Conservation (phyloP, 2,329 filamentous ascomycete genomes). For the Fusarium musae region DNA sequence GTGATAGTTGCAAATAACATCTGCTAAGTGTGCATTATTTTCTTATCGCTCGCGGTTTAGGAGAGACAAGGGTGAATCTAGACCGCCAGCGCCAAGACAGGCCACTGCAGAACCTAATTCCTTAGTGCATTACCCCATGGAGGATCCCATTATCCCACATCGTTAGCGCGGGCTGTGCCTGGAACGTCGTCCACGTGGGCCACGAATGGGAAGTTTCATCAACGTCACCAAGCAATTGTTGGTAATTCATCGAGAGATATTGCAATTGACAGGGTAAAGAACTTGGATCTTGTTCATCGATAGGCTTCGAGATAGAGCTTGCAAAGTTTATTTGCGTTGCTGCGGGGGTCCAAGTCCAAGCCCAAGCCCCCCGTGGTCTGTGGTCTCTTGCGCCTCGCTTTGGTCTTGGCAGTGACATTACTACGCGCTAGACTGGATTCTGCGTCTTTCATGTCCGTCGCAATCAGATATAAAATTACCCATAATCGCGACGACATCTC, state of each 20-base stretch:
- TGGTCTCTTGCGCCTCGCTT: background rate
- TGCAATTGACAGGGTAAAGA: no score
- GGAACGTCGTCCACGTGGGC: background rate
- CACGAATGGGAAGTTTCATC: background rate
- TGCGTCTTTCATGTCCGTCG: background rate
- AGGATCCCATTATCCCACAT: background rate
- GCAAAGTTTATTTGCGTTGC: no score
- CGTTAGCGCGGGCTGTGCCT: background rate
- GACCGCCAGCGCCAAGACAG: background rate
- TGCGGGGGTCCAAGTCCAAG: background rate
- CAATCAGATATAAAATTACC: constrained; percentile 1
- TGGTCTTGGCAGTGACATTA: constrained; percentile 29
- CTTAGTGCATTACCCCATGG: background rate
- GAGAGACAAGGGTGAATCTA: background rate
- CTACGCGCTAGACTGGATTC: background rate
- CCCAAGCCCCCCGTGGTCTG: background rate
- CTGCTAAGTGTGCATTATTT: background rate
- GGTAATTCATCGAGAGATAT: background rate
- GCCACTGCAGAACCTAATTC: background rate
- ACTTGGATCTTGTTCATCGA: background rate
- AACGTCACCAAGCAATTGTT: background rate
- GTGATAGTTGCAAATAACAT: background rate
- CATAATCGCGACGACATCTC: no score
- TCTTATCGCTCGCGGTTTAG: background rate
- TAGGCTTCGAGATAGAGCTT: background rate